Conservation (phyloP, 305 asterid genomes). For the Lippia alba region DNA sequence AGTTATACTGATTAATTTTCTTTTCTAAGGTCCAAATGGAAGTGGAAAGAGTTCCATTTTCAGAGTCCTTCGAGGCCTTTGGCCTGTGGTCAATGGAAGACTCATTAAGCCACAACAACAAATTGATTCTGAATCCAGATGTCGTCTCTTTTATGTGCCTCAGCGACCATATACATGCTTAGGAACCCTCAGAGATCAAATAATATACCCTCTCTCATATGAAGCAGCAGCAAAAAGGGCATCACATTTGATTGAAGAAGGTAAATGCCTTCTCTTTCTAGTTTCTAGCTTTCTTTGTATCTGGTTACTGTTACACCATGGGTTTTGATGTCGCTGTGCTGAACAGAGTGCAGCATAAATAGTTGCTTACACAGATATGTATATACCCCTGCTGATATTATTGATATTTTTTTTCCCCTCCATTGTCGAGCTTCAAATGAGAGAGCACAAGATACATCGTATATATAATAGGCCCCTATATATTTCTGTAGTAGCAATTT, state of each 20-base stretch:
- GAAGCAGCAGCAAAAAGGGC: constrained; percentile 81
- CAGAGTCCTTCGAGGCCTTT: constrained; percentile 95
- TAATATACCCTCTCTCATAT: constrained; percentile 86
- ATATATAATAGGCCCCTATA: background rate
- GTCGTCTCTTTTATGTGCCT: constrained; percentile 87
- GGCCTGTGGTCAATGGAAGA: constrained; percentile 93
- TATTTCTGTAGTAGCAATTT: background rate
- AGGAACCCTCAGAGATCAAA: constrained; percentile 98
- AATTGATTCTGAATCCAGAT: constrained; percentile 49
- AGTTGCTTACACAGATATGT: background rate
- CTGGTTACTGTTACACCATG: background rate
- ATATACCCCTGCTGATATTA: background rate
- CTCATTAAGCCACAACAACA: constrained; percentile 67
- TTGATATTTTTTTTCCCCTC: constrained; percentile 16
- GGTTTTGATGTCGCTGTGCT: constrained; percentile 4
- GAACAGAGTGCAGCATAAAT: constrained; percentile 20
- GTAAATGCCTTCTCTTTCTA: constrained; percentile 41
- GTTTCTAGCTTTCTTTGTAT: constrained; percentile 28
- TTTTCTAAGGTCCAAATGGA: constrained; percentile 90
- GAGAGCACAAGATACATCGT: background rate
- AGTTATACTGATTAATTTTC: constrained; percentile 25
- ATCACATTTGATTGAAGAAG: constrained; percentile 48
- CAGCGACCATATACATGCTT: constrained; percentile 97
- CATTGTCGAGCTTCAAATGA: constrained; percentile 8
- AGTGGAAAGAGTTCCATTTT: constrained; percentile 98